phyloP scores from a whole-genome alignment of 2,329 filamentous ascomycete genomes.

The Talaromyces funiculosus region DNA sequence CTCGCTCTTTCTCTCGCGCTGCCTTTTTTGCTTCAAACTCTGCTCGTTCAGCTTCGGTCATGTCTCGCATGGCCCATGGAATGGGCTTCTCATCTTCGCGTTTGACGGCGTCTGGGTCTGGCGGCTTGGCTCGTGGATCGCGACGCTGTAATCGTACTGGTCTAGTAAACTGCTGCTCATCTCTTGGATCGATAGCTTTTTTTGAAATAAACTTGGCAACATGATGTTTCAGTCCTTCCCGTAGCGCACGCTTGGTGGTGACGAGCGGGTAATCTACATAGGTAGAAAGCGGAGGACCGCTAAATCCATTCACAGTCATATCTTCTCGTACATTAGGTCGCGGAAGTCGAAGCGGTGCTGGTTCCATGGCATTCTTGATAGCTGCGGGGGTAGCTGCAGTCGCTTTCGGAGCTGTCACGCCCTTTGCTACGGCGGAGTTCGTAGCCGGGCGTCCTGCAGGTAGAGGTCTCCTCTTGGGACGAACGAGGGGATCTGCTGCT shows the following conservation, averaged over 20 bases:
- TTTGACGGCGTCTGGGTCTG: conserved; percentile 49
- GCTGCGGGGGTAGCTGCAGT: conserved; percentile 7
- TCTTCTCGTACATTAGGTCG: conserved; percentile 24
- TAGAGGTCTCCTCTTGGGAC: conserved; percentile 49
- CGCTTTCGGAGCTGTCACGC: conserved; percentile 22
- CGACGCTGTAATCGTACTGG: conserved; percentile 86
- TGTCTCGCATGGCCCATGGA: conserved; percentile 36
- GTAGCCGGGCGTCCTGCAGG: conserved; percentile 15
- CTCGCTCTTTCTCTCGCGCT: conserved; percentile 78
- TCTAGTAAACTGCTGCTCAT: conserved; percentile 77
- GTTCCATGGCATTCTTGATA: conserved; percentile 16
- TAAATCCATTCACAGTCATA: conserved; percentile 38
- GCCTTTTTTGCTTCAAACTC: conserved; percentile 56
- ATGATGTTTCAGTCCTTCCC: conserved; percentile 77
- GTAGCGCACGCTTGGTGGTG: conserved; percentile 73
- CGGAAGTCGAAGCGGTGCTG: conserved; percentile 20
- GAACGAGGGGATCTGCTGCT: conserved; percentile 58
- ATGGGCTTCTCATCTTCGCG: conserved; percentile 32
- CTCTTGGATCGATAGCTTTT: conserved; percentile 58
- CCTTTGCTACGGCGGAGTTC: conserved; percentile 19
- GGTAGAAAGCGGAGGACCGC: conserved; percentile 35
- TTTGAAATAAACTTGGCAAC: conserved; percentile 73
- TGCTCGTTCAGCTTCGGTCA: conserved; percentile 63
- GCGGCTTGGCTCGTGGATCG: conserved; percentile 61
- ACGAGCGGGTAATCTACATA: conserved; percentile 63